phyloP scores from a whole-genome alignment of 768 basidiomycete species.

The Macrolepiota albuminosa region DNA sequence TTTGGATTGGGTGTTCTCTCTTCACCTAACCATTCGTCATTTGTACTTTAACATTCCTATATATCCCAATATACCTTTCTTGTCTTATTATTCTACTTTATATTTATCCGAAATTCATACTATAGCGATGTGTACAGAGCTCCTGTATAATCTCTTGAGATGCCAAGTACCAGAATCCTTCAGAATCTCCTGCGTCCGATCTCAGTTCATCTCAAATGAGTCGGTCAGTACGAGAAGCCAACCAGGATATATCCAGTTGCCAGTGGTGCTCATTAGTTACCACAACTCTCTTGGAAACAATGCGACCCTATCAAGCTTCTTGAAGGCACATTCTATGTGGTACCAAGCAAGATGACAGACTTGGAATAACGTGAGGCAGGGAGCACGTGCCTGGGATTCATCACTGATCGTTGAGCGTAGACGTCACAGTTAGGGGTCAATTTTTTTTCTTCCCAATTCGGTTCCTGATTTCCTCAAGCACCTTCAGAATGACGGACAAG shows the following conservation, averaged over 20 bases:
- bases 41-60: not conserved
- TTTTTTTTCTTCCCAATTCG: not conserved
- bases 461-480: not conserved
- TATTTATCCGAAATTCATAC: not conserved
- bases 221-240: too few species aligned
- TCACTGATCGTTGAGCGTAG: too few species aligned
- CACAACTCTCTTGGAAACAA: not conserved
- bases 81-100: not conserved
- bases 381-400: too few species aligned
- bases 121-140: not conserved
- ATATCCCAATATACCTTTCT: not conserved
- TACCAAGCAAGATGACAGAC: too few species aligned
- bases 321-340: too few species aligned
- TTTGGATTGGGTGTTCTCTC: not conserved
- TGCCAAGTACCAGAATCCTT: not conserved
- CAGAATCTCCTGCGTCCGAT: too few species aligned
- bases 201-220: too few species aligned
- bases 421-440: not conserved
- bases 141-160: not conserved
- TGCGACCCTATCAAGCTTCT: too few species aligned
- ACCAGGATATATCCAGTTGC: not conserved
- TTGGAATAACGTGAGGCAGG: too few species aligned
- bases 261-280: too few species aligned
- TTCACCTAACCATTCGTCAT: slow-evolving; percentile 3
- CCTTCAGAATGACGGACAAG: slow-evolving; percentile 34